Evolutionary conservation across 495 filamentous ascomycete species (phyloP), one percentile per base, ranked within the genome.

Genomic region (Lasiosphaeria ovina): DNA sequence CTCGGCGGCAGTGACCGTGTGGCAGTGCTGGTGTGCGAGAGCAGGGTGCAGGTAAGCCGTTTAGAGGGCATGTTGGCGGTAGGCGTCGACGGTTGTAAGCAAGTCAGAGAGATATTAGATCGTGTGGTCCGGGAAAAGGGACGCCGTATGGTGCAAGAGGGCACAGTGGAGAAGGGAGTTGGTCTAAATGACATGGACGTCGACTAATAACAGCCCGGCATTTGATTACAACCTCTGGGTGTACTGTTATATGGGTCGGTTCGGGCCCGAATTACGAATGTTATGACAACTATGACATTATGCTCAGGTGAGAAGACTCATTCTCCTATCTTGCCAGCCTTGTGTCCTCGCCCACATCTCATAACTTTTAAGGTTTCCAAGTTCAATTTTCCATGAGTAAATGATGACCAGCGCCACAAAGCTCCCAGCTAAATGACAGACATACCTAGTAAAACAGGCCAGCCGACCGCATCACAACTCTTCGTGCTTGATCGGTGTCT

Each of bases 31-130:
- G 84, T 90, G 49, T 88, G 96, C 83, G 94, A 98, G 81, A 92
- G 85, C 58, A 85, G 84, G 49, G 86, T 94, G 24, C 86, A 92
- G 68, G 81, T 86, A 52, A 83, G 82, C 42, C 83, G 90, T 65
- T 68, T 97, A 38, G 94, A 98, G 77, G 89, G 88, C 1, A 95
- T 98, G 91, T 72, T 97, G 65, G 91, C 88, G 0, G 91, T 94
- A 10, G 95, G 88, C 0, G 86, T 97, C 47, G 93, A 96, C 74
- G 94, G 92, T 45, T 98, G 95, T 74, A 88, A 84, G 72, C 88
- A 92, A 74, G 82, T 98, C 33, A 83, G 89, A 61, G 85, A 88
- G 67, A 84, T 97, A 36, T 64, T 93, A 64, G 90, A 93, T 69
- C 71, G 74, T 40, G 83, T 90, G 7, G 87, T 93, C 7, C 81